These are phyloP conservation scores for Spathaspora girioi DNA, from an alignment of 805 yeast genomes.

Conservation along the genomic window DNA sequence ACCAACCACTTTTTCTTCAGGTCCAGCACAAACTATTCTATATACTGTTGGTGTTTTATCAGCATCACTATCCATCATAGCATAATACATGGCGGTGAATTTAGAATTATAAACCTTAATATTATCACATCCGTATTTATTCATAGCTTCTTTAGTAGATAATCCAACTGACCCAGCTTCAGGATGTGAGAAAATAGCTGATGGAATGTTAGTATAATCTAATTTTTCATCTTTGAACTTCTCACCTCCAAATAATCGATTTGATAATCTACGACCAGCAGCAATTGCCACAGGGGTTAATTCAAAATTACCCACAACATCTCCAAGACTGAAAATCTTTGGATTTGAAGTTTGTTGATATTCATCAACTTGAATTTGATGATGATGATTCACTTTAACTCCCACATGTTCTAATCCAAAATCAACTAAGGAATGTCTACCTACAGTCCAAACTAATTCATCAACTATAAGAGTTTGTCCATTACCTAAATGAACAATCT, in stretches of 20 bases:
- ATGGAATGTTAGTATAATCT: constrained; percentile 84
- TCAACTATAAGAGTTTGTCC: constrained; percentile 56
- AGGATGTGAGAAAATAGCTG: constrained; percentile 97
- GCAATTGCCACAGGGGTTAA: constrained; percentile 98
- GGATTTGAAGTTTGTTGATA: constrained; percentile 76
- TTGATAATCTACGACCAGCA: constrained; percentile 90
- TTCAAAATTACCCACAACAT: constrained; percentile 88
- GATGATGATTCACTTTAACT: constrained; percentile 55
- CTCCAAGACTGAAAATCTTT: constrained; percentile 84
- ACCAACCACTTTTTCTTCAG: constrained; percentile 91
- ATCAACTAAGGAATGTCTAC: constrained; percentile 74
- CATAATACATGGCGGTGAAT: constrained; percentile 91
- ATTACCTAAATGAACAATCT: constrained; percentile 35
- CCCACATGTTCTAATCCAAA: constrained; percentile 77
- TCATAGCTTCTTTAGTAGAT: constrained; percentile 72
- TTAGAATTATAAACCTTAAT: constrained; percentile 77
- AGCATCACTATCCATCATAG: constrained; percentile 61
- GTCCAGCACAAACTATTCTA: constrained; percentile 74
- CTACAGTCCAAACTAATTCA: constrained; percentile 87
- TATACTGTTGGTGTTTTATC: constrained; percentile 84
- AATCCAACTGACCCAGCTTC: constrained; percentile 95
- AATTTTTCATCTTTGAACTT: constrained; percentile 72
- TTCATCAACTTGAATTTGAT: constrained; percentile 77
- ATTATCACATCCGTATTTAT: constrained; percentile 73
- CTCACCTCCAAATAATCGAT: constrained; percentile 83